Evolutionary conservation across 345 rosid genomes (phyloP).

Genomic region (Arabis hirsuta): DNA sequence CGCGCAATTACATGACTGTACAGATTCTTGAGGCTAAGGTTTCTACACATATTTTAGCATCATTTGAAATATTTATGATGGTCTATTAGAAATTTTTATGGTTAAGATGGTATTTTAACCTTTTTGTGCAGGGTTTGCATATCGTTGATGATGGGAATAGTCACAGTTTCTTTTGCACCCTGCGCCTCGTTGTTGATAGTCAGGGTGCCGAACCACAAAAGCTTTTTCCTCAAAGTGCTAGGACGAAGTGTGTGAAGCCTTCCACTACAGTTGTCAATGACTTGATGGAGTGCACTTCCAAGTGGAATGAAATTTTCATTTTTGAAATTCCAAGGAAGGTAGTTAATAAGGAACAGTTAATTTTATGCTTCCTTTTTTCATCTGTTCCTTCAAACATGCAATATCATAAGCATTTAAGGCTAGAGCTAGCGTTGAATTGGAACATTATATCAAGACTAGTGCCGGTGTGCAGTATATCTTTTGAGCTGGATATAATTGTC

Average conservation of each 20-base stretch:
- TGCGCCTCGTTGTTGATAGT: constrained; percentile 82
- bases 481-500: constrained; percentile 13
- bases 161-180: constrained; percentile 89
- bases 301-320: constrained; percentile 94
- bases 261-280: constrained; percentile 47
- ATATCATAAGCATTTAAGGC: constrained; percentile 18
- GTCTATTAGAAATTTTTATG: constrained; percentile 11
- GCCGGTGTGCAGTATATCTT: constrained; percentile 14
- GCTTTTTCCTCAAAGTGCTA: constrained; percentile 93
- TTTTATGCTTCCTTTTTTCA: constrained; percentile 19
- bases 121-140: constrained; percentile 72
- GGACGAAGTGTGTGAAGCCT: constrained; percentile 96
- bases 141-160: constrained; percentile 86
- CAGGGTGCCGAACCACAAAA: constrained; percentile 87
- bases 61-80: constrained; percentile 2
- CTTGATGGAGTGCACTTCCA: constrained; percentile 59
- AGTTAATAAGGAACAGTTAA: constrained; percentile 12
- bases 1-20: constrained; percentile 70
- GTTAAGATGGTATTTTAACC: constrained; percentile 30
- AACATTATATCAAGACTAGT: constrained; percentile 12
- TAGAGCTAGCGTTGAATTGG: constrained; percentile 13
- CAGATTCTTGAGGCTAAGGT: constrained; percentile 96
- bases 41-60: constrained; percentile 15
- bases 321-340: constrained; percentile 96
- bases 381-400: constrained; percentile 9